Base-by-base conservation (phyloP, 2,329 filamentous ascomycete genomes). In the Fusarium floridanum region DNA sequence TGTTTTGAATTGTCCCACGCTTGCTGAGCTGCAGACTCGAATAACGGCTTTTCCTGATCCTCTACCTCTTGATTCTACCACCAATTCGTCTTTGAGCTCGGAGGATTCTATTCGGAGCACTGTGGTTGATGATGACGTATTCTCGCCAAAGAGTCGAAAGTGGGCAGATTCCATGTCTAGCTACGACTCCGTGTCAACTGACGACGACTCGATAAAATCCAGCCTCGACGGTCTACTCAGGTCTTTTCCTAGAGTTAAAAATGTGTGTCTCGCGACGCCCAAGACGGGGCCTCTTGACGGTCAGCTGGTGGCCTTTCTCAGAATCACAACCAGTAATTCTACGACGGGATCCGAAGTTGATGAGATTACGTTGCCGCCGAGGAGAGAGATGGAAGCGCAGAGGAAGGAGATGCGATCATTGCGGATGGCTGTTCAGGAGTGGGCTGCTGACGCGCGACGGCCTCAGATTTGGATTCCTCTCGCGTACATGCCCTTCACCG, bases 251-350 rank as follows among this genome's bases (percentile, higher is more conserved):
- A 81, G 82, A 22, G 82, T 89, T 16, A 83, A 81, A 29, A 83
- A 80, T 68, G 83, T 85, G 16, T 84, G 82, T 48, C 79, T 88
- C 16, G 81, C 88, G 24, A 84, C 81, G 34, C 87, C 87, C 20
- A 85, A 84, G 66, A 87, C 87, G 11, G 87, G 87, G 10, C 82
- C 85, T 16, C 85, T 89, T 56, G 87, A 89, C 70, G 86, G 85
- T 16, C 86, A 86, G 69, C 79, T 85, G 36, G 84, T 88, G 34
- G 87, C 85, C 43, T 82, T 88, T 61, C 73, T 88, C 74, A 86
- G 84, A 24, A 77, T 88, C 50, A 57, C 70, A 20, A 56, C 43
- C 78, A 79, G 48, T 27, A 34, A 16, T 7, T 11, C 14, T 12
- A 12, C 27, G 7, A n/a, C 27, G 32, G 48, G 11, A 20, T 5